phyloP scores from a whole-genome alignment of 208 protist genomes.

The Blechomonas ayalai region DNA sequence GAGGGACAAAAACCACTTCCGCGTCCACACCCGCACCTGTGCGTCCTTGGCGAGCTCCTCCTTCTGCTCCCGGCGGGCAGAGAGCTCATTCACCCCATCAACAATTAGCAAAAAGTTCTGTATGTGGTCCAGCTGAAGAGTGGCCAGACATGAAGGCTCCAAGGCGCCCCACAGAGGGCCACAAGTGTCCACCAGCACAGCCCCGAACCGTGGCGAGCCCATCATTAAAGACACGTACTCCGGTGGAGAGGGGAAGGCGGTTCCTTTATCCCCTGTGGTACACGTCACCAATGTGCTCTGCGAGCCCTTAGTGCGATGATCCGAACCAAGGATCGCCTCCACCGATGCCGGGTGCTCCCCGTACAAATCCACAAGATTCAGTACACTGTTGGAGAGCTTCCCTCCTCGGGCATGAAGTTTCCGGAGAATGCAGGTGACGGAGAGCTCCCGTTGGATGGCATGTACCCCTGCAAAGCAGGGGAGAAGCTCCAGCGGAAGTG shows the following conservation, averaged over 20 bases:
- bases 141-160: slow-evolving; percentile 19
- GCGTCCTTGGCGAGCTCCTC: slow-evolving; percentile 10
- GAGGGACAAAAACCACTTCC: slow-evolving; percentile 28
- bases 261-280: slow-evolving; percentile 11
- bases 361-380: slow-evolving; percentile 58
- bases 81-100: slow-evolving; percentile 35
- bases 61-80: slow-evolving; percentile 52
- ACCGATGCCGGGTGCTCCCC: slow-evolving; percentile 38
- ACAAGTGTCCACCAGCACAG: slow-evolving; percentile 10
- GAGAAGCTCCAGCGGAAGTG: slow-evolving; percentile 55
- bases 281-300: slow-evolving; percentile 31
- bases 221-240: slow-evolving; percentile 37
- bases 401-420: slow-evolving; percentile 11
- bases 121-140: slow-evolving; percentile 39
- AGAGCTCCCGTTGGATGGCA: slow-evolving; percentile 54
- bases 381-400: slow-evolving; percentile 8
- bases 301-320: slow-evolving; percentile 18
- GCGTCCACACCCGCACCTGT: slow-evolving; percentile 9
- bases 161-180: slow-evolving; percentile 23
- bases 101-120: slow-evolving; percentile 25
- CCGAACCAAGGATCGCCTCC: slow-evolving; percentile 17
- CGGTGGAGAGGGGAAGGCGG: slow-evolving; percentile 18
- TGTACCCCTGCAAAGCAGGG: slow-evolving; percentile 27
- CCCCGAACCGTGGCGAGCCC: slow-evolving; percentile 4
- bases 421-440: slow-evolving; percentile 22